Conservation (phyloP, 192 early-diverging fungal genomes). For the Paraglomus brasilianum region DNA sequence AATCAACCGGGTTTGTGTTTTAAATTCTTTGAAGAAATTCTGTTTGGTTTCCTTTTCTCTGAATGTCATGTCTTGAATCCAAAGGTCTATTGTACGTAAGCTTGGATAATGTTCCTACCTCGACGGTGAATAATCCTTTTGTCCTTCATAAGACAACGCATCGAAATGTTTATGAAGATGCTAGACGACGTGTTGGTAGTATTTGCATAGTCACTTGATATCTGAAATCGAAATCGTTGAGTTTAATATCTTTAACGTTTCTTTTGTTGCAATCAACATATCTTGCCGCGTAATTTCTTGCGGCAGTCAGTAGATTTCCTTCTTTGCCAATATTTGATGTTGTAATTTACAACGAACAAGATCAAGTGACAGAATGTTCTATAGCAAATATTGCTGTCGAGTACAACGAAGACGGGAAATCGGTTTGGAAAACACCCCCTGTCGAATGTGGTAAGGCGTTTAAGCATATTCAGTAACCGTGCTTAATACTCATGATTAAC, state of each 20-base stretch:
- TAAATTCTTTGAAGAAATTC: background rate
- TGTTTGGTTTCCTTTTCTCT: background rate
- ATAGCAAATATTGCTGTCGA: slow-evolving; percentile 58
- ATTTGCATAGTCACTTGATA: background rate
- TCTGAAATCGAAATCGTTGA: background rate
- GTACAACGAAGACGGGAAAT: slow-evolving; percentile 23
- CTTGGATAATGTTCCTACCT: slow-evolving; percentile 41
- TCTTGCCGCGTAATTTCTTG: slow-evolving; percentile 13
- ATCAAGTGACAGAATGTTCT: slow-evolving; percentile 54
- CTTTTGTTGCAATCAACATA: slow-evolving; percentile 26
- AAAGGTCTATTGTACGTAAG: slow-evolving; percentile 26
- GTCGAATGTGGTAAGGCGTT: slow-evolving; percentile 32
- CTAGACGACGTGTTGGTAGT: slow-evolving; percentile 40
- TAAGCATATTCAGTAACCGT: background rate
- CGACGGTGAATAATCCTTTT: slow-evolving; percentile 39
- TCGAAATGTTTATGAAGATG: slow-evolving; percentile 46
- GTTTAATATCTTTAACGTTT: slow-evolving; percentile 1
- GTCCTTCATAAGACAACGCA: slow-evolving; percentile 56
- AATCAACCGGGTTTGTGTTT: background rate
- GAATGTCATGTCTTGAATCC: background rate
- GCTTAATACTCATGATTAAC: background rate
- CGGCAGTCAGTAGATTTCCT: background rate
- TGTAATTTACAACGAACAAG: slow-evolving; percentile 47
- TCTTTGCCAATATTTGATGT: slow-evolving; percentile 45
- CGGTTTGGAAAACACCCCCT: slow-evolving; percentile 51